phyloP scores from a whole-genome alignment of 1,284 basidiomycete genomes.

The Porogramme epimiltina region DNA sequence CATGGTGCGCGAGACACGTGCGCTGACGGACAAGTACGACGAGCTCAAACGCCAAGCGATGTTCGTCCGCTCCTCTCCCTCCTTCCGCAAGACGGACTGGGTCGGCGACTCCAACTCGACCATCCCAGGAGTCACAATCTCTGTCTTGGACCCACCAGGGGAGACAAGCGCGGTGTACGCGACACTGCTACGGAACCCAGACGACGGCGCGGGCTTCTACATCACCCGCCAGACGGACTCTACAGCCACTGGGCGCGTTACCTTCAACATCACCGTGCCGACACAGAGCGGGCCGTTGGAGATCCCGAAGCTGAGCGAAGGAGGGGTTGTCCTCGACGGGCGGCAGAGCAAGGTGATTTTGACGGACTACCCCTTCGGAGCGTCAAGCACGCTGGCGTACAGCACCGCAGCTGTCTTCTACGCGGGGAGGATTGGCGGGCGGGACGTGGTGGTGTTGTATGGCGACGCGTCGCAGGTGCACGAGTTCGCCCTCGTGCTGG shows the following conservation, averaged over 20 bases:
- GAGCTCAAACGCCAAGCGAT: slow-evolving; percentile 77
- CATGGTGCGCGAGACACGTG: slow-evolving; percentile 67
- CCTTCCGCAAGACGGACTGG: slow-evolving; percentile 78
- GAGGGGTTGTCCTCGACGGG: slow-evolving; percentile 61
- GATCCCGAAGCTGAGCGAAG: slow-evolving; percentile 52
- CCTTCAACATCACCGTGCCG: slow-evolving; percentile 59
- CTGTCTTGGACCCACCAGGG: no score
- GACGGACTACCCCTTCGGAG: slow-evolving; percentile 67
- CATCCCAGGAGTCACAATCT: slow-evolving; percentile 42
- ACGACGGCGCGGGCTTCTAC: slow-evolving; percentile 66
- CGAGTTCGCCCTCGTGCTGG: slow-evolving; percentile 57
- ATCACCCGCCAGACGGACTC: slow-evolving; percentile 70
- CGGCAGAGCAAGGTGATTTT: slow-evolving; percentile 72
- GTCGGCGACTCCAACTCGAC: slow-evolving; percentile 62
- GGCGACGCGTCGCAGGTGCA: slow-evolving; percentile 62
- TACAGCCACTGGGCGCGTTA: slow-evolving; percentile 51
- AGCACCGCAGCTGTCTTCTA: slow-evolving; percentile 71
- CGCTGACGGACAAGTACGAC: slow-evolving; percentile 65
- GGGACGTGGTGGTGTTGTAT: slow-evolving; percentile 72
- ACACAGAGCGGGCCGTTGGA: slow-evolving; percentile 51
- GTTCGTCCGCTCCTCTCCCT: slow-evolving; percentile 74
- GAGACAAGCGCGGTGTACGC: no score
- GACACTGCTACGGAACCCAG: slow-evolving; percentile 67
- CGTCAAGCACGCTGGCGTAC: slow-evolving; percentile 51
- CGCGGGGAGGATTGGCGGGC: slow-evolving; percentile 63